Percentiles rank a stretch among this genome's conserved stretches.
Conservation (phyloP, 2,329 filamentous ascomycete species). For the Drechslerella dactyloides region DNA sequence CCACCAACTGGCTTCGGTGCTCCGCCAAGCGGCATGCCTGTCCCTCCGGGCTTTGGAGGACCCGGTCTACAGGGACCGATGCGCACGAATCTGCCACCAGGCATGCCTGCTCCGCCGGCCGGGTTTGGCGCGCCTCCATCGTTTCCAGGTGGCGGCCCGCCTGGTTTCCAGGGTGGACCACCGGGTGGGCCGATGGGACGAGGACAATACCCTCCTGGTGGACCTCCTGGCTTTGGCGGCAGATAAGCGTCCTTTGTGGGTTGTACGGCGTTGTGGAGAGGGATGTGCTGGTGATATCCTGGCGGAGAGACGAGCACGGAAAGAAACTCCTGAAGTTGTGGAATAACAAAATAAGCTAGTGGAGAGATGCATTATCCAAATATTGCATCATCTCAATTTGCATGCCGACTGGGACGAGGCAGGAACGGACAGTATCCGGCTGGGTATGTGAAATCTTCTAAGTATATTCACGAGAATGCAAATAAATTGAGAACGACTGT, state of each 20-base stretch:
- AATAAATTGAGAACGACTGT: conserved; percentile 21
- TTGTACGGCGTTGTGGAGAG: neutral
- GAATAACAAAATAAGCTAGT: conserved; percentile 4
- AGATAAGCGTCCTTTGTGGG: conserved; percentile 19
- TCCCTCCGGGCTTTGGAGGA: conserved; percentile 54
- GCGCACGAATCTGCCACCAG: conserved; percentile 49
- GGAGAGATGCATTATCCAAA: neutral
- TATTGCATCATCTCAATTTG: neutral
- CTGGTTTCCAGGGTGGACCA: conserved; percentile 45
- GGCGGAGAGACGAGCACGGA: neutral
- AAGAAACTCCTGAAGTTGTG: conserved; percentile 1
- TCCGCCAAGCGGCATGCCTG: conserved; percentile 52
- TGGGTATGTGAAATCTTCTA: conserved; percentile 2
- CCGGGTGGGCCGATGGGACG: conserved; percentile 45
- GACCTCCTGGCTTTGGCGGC: conserved; percentile 46
- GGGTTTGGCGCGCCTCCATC: conserved; percentile 47
- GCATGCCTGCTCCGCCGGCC: conserved; percentile 46
- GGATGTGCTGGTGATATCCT: neutral
- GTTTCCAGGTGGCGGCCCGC: conserved; percentile 43
- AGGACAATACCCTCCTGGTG: conserved; percentile 47
- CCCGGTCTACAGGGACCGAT: conserved; percentile 47
- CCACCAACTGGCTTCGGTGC: conserved; percentile 54
- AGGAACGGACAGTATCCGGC: neutral
- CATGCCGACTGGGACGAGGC: neutral
- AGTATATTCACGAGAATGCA: neutral